Evolutionary conservation across 2,329 filamentous ascomycete genomes (phyloP).

Genomic region (Microdochium paspali): DNA sequence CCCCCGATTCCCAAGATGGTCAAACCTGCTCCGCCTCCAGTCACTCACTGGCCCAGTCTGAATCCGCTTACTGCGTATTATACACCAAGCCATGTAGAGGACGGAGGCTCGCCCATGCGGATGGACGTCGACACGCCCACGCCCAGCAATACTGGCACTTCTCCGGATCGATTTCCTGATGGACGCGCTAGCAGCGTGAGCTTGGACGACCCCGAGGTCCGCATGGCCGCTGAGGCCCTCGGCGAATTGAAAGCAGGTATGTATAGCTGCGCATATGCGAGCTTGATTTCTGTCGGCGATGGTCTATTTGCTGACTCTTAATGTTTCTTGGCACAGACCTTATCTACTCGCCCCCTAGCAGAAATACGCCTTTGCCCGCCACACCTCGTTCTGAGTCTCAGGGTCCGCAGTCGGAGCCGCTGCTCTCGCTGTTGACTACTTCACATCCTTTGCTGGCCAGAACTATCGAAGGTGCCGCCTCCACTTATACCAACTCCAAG

Average conservation of each 20-base stretch:
- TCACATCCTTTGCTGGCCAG: constrained; percentile 80
- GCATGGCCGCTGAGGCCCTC: constrained; percentile 65
- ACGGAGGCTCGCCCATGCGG: constrained; percentile 32
- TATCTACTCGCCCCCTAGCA: constrained; percentile 50
- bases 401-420: constrained; percentile 59
- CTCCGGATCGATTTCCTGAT: constrained; percentile 34
- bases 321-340: constrained; percentile 40
- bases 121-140: constrained; percentile 43
- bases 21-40: constrained; percentile 11
- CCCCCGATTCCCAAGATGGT: not conserved
- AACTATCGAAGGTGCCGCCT: constrained; percentile 75
- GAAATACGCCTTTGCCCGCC: constrained; percentile 28
- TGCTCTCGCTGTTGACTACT: constrained; percentile 78
- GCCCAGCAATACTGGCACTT: constrained; percentile 30
- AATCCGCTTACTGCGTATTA: constrained; percentile 41
- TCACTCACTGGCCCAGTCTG: constrained; percentile 35
- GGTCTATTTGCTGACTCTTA: constrained; percentile 3
- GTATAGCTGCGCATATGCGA: constrained; percentile 12
- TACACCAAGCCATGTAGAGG: constrained; percentile 30
- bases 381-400: constrained; percentile 26
- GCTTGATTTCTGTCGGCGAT: constrained; percentile 2
- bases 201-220: constrained; percentile 58
- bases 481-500: constrained; percentile 79
- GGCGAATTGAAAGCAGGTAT: constrained; percentile 66
- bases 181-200: constrained; percentile 41